Base-by-base conservation (phyloP, 1,284 basidiomycete species). In the Cystobasidium sp. region DNA sequence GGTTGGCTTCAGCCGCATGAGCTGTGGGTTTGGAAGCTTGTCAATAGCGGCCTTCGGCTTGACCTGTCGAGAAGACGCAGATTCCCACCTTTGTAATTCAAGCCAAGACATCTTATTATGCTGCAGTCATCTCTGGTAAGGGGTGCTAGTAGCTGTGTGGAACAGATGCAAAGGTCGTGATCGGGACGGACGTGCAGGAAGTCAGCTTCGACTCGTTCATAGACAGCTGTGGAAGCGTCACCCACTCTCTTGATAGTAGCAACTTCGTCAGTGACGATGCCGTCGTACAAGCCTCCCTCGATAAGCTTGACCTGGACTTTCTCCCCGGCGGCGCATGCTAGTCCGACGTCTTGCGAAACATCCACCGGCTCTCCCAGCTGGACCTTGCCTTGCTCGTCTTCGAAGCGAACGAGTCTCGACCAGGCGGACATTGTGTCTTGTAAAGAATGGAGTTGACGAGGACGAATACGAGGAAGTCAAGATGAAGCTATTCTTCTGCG, bases 351-450 rank as follows among this genome's bases (percentile, higher is more conserved):
- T 41, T 72, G 24, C n/a, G 70, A 49, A 8, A 67, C 61, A 39
- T 81, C 80, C 22, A 78, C 70, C 0, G 80, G 80, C 67, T 81
- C 78, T 18, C 80, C 80, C 22, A 78, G 75, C 46, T 77, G 68
- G 46, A 67, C 66, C 52, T 75, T 74, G 12, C 78, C 78, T 49
- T 79, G 76, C 52, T 74, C 44, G 8, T 77, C 62, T 62, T 76
- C 58, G 76, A 80, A 81, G 31, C 80, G 78, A 52, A 80, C 76
- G 22, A 81, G 77, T 31, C 80, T 76, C 20, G 44, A 68, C 78
- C 79, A 81, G 43, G 64, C 31, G 20, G 73, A 18, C 73, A 75
- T 75, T 49, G 44, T 41, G 14, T 16, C n/a, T 43, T 39, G 41
- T 59, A 31, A 18, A 18, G 16, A 6, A 39, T n/a, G 7, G 9